Base-by-base conservation (phyloP, 805 yeast genomes). In the Candida sakaeoensis region DNA sequence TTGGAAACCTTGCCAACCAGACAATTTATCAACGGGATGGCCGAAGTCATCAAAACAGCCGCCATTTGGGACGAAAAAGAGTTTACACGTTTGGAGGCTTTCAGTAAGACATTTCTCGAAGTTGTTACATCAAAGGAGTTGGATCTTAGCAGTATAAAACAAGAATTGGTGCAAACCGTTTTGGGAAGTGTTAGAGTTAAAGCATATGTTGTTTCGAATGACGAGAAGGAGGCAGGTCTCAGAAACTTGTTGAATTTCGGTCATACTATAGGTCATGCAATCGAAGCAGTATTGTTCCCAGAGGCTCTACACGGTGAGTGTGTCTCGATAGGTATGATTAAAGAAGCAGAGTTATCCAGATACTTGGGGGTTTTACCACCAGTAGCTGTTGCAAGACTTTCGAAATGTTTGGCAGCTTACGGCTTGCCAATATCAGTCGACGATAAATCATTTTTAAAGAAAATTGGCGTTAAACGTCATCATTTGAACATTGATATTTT, bases 231-330 rank as follows among this genome's bases (percentile, higher is more conserved):
- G 63, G 88, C 96, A 36, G 93, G 96, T 3, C 74, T 93, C 49
- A 77, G 99, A 65, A 93, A 93, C 61, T 66, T 93, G 48, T 73
- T 93, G 44, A 93, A 93, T 64, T 93, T 91, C 58, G 99, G 99
- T 25, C 99, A 93, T 61, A 79, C 96, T 21, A 90, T 93, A 53
- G 99, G 99, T 33, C 99, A 93, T 61, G 99, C 99, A 15, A 89
- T 85, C 49, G 99, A 93, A 68, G 98, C 99, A n/a, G 80, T 93
- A 25, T 72, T 93, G 46, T 90, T 98, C 3, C 99, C 99, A 7
- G 88, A 90, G 61, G 93, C 95, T 17, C 74, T 93, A 33, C 99
- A 93, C 56, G 99, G 99, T 44, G 99, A 93, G 65, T 93, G 99
- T 74, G 99, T 93, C n/a, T 75, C 98, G n/a, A 76, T 93, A 45